These are phyloP conservation scores for Scedosporium aurantiacum DNA, from an alignment of 2,329 filamentous ascomycete genomes.

Conservation along the genomic window DNA sequence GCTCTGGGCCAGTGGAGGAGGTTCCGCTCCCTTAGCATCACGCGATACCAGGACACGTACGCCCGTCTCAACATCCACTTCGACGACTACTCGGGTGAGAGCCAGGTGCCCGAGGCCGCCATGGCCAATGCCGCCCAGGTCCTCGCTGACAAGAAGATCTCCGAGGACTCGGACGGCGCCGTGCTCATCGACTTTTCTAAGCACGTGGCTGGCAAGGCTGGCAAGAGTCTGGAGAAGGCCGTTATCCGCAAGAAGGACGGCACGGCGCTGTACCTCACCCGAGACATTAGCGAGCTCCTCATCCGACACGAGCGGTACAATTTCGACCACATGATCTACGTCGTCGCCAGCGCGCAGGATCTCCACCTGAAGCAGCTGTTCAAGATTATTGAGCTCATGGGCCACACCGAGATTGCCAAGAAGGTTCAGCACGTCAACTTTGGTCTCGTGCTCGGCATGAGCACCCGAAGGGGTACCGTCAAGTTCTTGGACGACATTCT, in stretches of 20 bases:
- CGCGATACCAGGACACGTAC: conserved; percentile 57
- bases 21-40: conserved; percentile 57
- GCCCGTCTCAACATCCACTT: conserved; percentile 60
- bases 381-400: conserved; percentile 65
- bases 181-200: conserved; percentile 62
- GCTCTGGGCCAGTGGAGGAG: conserved; percentile 53
- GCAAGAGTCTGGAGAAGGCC: conserved; percentile 59
- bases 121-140: conserved; percentile 54
- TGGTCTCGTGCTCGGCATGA: conserved; percentile 61
- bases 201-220: conserved; percentile 52
- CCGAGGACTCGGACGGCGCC: conserved; percentile 60
- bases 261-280: conserved; percentile 66
- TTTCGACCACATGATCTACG: conserved; percentile 74
- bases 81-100: conserved; percentile 66
- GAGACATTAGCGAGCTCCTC: conserved; percentile 65
- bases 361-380: conserved; percentile 64
- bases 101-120: conserved; percentile 53
- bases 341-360: conserved; percentile 62
- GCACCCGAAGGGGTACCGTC: conserved; percentile 60
- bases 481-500: conserved; percentile 66
- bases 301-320: conserved; percentile 51
- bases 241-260: conserved; percentile 65
- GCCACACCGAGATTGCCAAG: conserved; percentile 52
- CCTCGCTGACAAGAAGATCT: conserved; percentile 53
- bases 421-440: conserved; percentile 69